Evolutionary conservation across 345 rosid species (phyloP).

Genomic region (Linum lewisii): DNA sequence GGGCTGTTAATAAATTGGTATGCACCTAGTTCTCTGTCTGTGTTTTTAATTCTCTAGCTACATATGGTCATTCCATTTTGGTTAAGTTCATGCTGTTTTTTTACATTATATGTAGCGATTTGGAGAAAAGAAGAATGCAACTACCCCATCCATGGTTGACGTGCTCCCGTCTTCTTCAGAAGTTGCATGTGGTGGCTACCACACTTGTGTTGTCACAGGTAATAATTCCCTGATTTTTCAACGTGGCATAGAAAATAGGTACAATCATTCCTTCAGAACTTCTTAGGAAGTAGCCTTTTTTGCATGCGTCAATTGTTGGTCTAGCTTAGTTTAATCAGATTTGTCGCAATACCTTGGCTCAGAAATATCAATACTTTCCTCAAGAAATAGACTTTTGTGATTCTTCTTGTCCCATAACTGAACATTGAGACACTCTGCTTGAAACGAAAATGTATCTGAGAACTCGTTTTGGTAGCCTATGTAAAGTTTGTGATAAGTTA

Average conservation of each 20-base stretch:
- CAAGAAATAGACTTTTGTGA: too few species aligned
- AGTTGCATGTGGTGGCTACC: conserved; percentile 93
- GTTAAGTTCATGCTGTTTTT: conserved; percentile 5
- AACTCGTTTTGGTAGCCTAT: neutral
- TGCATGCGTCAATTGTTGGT: neutral
- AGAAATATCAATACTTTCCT: too few species aligned
- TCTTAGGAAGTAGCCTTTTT: neutral
- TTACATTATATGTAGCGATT: conserved; percentile 35
- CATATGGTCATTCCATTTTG: neutral
- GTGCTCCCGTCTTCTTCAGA: conserved; percentile 57
- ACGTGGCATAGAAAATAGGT: neutral
- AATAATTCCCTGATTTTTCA: conserved; percentile 30
- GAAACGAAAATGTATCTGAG: too few species aligned
- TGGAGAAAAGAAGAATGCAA: conserved; percentile 38
- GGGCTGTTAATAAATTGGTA: conserved; percentile 41
- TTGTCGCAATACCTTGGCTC: too few species aligned
- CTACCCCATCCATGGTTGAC: conserved; percentile 45
- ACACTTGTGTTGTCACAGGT: conserved; percentile 79
- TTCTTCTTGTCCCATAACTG: too few species aligned
- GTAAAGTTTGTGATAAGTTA: neutral
- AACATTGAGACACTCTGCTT: too few species aligned
- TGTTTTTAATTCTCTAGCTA: conserved; percentile 1
- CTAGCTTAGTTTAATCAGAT: too few species aligned
- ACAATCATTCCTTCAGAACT: neutral
- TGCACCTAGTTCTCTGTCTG: conserved; percentile 11